Base-by-base conservation (phyloP, 2,329 filamentous ascomycete species). In the Lachnellula cervina region DNA sequence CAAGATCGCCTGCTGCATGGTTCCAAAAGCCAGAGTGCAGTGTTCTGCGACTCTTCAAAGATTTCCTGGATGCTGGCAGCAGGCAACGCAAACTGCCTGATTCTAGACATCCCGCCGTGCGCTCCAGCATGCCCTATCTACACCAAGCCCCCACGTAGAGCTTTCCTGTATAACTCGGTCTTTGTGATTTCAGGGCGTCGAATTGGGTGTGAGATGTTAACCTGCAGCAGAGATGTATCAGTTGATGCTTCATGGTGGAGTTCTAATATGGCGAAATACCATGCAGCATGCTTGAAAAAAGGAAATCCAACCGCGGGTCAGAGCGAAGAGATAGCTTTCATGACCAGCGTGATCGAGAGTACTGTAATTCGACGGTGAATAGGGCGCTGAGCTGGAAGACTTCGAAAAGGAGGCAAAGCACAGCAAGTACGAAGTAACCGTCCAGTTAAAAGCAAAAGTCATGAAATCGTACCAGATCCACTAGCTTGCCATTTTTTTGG, bases 11-110 rank as follows among this genome's bases (percentile, higher is more conserved):
- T 55, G 77, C 76, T 61, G 75, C 76, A 69, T 83, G 79, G 60
- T 73, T 75, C 80, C 80, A 82, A 64, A 83, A 82, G 25, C 73
- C 68, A 51, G 77, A 77, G 69, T 81, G 78, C 43, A 83, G 73
- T 68, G 71, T 73, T 63, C 79, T 78, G 59, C 73, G 74, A 61
- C 63, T 69, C 50, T 68, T 68, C 35, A 66, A 52, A 19, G 61
- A 69, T 70, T 65, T 66, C 48, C 57, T 64, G 28, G 66, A 62
- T 49, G 60, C 59, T 62, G 67, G 75, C 58, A 80, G 66, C 66
- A 80, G 73, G 64, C 76, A 73, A 68, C 77, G 75, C 68, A 78
- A 73, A 75, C 79, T 77, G 70, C 76, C 74, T 74, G 80, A 74
- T 75, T 82, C 76, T 72, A 70, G 64, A 66, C 78, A 82, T 80